A percentile compares a stretch with the other conserved stretches of the same genome.
Evolutionary conservation across 768 basidiomycete species (phyloP).

Genomic region (Serendipita sp.): DNA sequence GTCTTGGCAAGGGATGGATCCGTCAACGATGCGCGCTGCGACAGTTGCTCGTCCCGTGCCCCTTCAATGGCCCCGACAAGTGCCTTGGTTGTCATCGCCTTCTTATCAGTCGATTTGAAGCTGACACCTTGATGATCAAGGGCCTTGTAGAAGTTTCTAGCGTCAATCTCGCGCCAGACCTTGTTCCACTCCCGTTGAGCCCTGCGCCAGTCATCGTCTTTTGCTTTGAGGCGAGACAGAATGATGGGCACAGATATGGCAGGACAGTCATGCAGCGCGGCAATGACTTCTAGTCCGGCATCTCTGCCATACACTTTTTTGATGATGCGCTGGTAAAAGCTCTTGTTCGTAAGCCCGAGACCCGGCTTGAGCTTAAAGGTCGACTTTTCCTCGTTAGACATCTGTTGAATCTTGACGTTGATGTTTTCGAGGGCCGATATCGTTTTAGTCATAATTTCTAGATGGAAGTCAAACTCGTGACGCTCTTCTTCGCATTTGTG

Average conservation of each 20-base stretch:
- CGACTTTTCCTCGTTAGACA: conserved; percentile 74
- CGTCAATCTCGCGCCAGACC: conserved; percentile 93
- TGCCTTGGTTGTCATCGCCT: conserved; percentile 66
- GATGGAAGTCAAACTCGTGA: conserved; percentile 91
- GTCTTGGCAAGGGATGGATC: conserved; percentile 12
- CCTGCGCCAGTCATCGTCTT: conserved; percentile 94
- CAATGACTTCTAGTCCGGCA: conserved; percentile 54
- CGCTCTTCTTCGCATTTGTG: conserved; percentile 97
- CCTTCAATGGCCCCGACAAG: conserved; percentile 68
- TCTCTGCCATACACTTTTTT: conserved; percentile 88
- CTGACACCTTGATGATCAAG: conserved; percentile 90
- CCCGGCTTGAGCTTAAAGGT: conserved; percentile 69
- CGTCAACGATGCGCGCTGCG: conserved; percentile 35
- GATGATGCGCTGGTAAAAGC: conserved; percentile 81
- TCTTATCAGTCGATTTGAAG: conserved; percentile 95
- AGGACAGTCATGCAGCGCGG: conserved; percentile 83
- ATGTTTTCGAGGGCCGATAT: conserved; percentile 86
- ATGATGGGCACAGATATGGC: conserved; percentile 84
- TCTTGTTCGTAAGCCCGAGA: conserved; percentile 75
- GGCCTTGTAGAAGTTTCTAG: conserved; percentile 95
- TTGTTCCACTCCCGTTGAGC: conserved; percentile 90
- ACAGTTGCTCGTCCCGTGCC: conserved; percentile 44
- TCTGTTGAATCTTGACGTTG: conserved; percentile 64
- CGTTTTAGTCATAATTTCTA: conserved; percentile 79
- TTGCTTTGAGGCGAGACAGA: conserved; percentile 70